Percentiles rank a stretch among this genome's conserved stretches.
phyloP scores from a whole-genome alignment of 1,139 yeast genomes.

The Kazachstania sp. region DNA sequence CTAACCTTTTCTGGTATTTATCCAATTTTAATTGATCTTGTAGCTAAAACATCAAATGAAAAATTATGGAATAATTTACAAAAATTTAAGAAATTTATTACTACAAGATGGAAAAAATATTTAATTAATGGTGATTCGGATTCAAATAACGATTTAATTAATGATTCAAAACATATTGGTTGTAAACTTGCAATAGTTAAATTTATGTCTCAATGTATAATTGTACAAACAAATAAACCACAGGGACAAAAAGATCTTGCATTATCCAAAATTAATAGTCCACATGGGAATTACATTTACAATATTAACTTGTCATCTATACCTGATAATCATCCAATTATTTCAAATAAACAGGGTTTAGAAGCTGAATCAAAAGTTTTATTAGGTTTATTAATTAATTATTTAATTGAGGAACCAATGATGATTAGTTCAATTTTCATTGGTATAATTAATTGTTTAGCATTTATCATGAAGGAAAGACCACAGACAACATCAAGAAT shows the following conservation, averaged over 20 bases:
- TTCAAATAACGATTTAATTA: constrained; percentile 31
- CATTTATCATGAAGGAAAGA: constrained; percentile 48
- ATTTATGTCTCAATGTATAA: constrained; percentile 62
- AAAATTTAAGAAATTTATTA: constrained; percentile 28
- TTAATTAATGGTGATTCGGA: constrained; percentile 26
- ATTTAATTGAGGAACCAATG: constrained; percentile 46
- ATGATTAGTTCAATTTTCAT: constrained; percentile 49
- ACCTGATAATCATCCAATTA: constrained; percentile 57
- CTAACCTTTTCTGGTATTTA: constrained; percentile 29
- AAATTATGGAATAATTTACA: constrained; percentile 30
- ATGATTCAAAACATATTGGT: constrained; percentile 42
- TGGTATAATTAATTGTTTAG: constrained; percentile 46
- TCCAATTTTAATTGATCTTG: constrained; percentile 33
- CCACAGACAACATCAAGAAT: constrained; percentile 43
- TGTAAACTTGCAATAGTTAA: constrained; percentile 61
- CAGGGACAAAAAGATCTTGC: neutral
- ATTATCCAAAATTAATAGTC: constrained; percentile 17
- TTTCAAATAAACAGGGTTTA: constrained; percentile 42
- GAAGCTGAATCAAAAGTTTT: constrained; percentile 68
- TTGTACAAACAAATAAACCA: constrained; percentile 44
- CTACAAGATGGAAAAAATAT: constrained; percentile 34
- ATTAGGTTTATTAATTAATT: constrained; percentile 54
- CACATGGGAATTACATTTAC: constrained; percentile 4
- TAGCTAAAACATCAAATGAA: constrained; percentile 33
- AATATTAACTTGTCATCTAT: constrained; percentile 50